Base-by-base conservation (phyloP, 768 basidiomycete genomes). In the Chalciporus pseudorubinellus region DNA sequence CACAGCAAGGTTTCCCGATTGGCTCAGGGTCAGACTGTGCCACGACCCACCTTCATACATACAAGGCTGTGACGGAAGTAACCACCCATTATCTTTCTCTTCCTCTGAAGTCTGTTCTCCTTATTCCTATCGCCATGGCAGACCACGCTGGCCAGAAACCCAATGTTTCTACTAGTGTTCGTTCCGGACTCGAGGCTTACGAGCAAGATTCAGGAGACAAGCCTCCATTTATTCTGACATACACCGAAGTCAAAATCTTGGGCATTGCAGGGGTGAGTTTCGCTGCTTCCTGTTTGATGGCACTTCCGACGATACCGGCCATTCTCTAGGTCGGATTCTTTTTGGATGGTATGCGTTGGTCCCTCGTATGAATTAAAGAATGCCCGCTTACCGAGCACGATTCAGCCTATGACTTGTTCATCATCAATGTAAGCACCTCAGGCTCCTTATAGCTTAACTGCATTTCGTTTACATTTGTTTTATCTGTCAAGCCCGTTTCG, bases 371-470 rank as follows among this genome's bases (percentile, higher is more conserved):
- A 22, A 39, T 34, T 44, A 11, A 31, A 31, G 29, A 24, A 39
- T 19, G 34, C 28, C 6, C 13, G 19, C 39, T 64, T 7, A 59
- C 48, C 14, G 48, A 50, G n/a, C 12, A 29, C n/a, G n/a, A 21
- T 42, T 19, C 53, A 83, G 85, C 84, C 5, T 87, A 87, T 56
- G 85, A 87, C 61, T 69, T 87, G 6, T 87, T 86, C 69, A 78
- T 85, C 55, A 85, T 87, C 64, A 85, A 85, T 64, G 82, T 81
- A 53, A 41, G 80, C 58, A 6, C 3, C 11, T 7, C n/a, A n/a
- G n/a, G n/a, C 18, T 4, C 28, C 6, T 11, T 14, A 16, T 26
- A 16, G 10, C n/a, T 9, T 14, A 38, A 6, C 0, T 43, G 1
- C 29, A 26, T 7, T 38, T 21, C 29, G 19, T 36, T 48, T 28